Evolutionary conservation across 306 rosid genomes (phyloP).

Genomic region (Rubus parviflorus): DNA sequence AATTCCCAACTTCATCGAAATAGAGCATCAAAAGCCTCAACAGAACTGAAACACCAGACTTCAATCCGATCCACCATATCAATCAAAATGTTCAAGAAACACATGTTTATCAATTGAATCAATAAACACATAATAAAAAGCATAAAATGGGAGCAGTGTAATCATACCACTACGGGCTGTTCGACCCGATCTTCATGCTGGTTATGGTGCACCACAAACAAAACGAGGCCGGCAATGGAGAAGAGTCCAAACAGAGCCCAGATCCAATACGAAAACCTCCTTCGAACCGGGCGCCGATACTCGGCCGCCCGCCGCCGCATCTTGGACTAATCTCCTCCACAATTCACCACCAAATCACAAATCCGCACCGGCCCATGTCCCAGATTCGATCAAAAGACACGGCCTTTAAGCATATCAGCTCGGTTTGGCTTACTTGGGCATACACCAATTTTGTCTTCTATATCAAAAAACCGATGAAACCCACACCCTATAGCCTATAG

Average conservation of each 20-base stretch:
- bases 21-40: not conserved
- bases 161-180: conserved; percentile 53
- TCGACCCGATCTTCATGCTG: conserved; percentile 77
- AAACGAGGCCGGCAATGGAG: conserved; percentile 57
- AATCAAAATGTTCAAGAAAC: not conserved
- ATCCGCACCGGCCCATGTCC: conserved; percentile 26
- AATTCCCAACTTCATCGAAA: conserved; percentile 4
- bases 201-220: conserved; percentile 81
- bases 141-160: not conserved
- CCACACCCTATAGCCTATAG: not conserved
- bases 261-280: conserved; percentile 92
- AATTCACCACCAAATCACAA: conserved; percentile 39
- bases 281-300: conserved; percentile 92
- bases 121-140: not conserved
- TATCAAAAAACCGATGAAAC: not conserved
- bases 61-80: not conserved
- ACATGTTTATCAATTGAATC: not conserved
- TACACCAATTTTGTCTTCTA: not conserved
- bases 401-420: conserved; percentile 10
- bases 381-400: conserved; percentile 32
- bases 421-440: conserved; percentile 19
- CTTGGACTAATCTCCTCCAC: conserved; percentile 45
- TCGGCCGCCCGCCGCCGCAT: conserved; percentile 99
- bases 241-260: conserved; percentile 70
- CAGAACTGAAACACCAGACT: not conserved